Conservation (phyloP, 1,139 yeast genomes). For the Debaryomyces sp. region DNA sequence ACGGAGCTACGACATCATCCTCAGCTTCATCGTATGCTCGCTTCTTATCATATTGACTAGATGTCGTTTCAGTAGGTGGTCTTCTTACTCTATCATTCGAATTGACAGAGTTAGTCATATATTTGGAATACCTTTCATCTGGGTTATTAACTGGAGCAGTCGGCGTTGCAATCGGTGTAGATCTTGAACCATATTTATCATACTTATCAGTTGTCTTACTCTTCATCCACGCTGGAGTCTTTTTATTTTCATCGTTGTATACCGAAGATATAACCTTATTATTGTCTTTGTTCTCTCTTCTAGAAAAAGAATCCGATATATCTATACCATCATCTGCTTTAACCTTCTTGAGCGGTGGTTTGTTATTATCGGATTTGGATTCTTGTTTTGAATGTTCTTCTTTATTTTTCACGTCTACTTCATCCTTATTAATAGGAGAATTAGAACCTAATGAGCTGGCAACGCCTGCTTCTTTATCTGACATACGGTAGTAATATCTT, state of each 20-base stretch:
- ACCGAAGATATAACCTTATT: slow-evolving; percentile 22
- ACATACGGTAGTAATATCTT: background rate
- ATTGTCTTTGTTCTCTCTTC: slow-evolving; percentile 20
- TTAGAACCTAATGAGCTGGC: background rate
- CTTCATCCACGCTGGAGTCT: slow-evolving; percentile 48
- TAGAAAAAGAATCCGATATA: slow-evolving; percentile 28
- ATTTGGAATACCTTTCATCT: slow-evolving; percentile 34
- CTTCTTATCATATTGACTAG: slow-evolving; percentile 9
- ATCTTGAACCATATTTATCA: slow-evolving; percentile 13
- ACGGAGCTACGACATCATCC: slow-evolving; percentile 28
- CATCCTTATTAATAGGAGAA: background rate
- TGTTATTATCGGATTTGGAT: background rate
- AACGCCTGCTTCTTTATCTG: background rate
- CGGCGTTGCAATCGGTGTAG: slow-evolving; percentile 6
- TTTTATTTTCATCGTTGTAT: slow-evolving; percentile 26
- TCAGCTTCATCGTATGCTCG: slow-evolving; percentile 16
- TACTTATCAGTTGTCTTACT: slow-evolving; percentile 28
- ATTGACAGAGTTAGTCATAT: slow-evolving; percentile 11
- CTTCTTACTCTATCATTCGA: slow-evolving; percentile 4
- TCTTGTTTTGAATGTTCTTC: background rate
- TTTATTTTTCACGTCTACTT: background rate
- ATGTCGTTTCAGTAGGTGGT: slow-evolving; percentile 1
- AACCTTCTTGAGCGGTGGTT: slow-evolving; percentile 7
- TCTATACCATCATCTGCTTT: slow-evolving; percentile 13
- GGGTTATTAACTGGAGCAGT: background rate